Percentiles rank a stretch among this genome's conserved stretches.
Evolutionary conservation across 2,329 filamentous ascomycete species (phyloP).

Genomic region (Colletotrichum tabaci): DNA sequence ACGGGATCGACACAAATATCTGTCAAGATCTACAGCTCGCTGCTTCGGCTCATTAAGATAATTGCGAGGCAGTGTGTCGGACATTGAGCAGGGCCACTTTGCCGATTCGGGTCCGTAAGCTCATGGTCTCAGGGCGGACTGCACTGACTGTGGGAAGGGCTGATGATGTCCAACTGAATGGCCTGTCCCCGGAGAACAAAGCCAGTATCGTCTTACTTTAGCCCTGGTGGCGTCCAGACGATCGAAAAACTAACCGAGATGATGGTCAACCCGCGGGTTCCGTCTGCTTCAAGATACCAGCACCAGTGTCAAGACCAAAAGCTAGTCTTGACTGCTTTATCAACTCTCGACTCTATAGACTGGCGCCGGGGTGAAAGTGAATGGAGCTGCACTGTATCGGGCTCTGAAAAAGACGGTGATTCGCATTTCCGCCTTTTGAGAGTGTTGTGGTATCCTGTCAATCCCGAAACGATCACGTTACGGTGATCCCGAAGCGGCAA

Average conservation of each 20-base stretch:
- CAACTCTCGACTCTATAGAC: too few species aligned
- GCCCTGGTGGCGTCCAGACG: conserved; percentile 15
- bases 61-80: background rate
- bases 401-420: too few species aligned
- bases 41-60: background rate
- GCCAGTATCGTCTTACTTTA: conserved; percentile 23
- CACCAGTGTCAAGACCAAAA: conserved; percentile 34
- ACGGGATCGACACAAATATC: background rate
- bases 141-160: background rate
- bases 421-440: too few species aligned
- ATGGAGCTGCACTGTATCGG: too few species aligned
- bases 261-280: conserved; percentile 47
- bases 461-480: too few species aligned
- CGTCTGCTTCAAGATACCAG: conserved; percentile 48
- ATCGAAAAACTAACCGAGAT: conserved; percentile 52
- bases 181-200: background rate
- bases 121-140: background rate
- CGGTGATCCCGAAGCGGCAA: background rate
- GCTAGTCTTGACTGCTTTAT: too few species aligned
- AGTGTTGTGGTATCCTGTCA: too few species aligned
- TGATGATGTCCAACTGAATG: background rate
- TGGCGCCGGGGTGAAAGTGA: too few species aligned
- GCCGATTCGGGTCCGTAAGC: background rate
- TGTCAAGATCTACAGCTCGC: background rate
- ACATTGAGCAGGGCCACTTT: background rate